A percentile compares a stretch with the other conserved stretches of the same genome.
phyloP scores from a whole-genome alignment of 2,329 filamentous ascomycete species.

The Ophiostoma sp. region DNA sequence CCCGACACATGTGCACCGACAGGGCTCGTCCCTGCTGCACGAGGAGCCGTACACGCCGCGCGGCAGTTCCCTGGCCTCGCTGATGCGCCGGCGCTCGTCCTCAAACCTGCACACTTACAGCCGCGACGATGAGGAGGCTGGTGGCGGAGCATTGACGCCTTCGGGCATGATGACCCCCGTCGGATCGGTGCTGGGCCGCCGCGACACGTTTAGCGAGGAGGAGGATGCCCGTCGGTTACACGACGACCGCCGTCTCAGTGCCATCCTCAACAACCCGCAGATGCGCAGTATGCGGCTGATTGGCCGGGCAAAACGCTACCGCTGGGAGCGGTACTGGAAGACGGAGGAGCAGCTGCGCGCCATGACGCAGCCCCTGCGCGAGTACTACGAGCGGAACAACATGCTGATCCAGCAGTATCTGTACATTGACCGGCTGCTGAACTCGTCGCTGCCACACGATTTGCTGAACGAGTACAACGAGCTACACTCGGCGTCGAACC shows the following conservation, averaged over 20 bases:
- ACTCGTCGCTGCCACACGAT: conserved; percentile 89
- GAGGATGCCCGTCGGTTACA: conserved; percentile 49
- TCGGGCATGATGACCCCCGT: conserved; percentile 21
- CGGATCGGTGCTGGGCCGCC: conserved; percentile 25
- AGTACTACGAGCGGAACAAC: conserved; percentile 90
- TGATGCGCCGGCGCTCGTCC: conserved; percentile 51
- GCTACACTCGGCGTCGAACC: conserved; percentile 56
- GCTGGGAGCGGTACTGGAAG: conserved; percentile 86
- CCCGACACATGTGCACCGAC: conserved; percentile 26
- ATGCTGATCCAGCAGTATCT: conserved; percentile 86
- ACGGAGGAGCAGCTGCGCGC: conserved; percentile 69
- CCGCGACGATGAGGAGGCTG: conserved; percentile 32
- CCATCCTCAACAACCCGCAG: conserved; percentile 65
- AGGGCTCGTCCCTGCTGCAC: conserved; percentile 36
- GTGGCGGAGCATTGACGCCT: conserved; percentile 12
- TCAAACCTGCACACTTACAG: conserved; percentile 27
- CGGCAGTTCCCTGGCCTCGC: conserved; percentile 39
- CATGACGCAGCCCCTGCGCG: conserved; percentile 73
- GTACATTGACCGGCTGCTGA: conserved; percentile 87
- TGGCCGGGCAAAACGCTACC: conserved; percentile 82
- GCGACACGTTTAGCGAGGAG: conserved; percentile 36
- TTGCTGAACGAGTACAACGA: conserved; percentile 86
- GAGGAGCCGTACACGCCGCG: conserved; percentile 50
- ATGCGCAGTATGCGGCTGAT: conserved; percentile 85
- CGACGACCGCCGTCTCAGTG: conserved; percentile 60